Evolutionary conservation across 768 basidiomycete species (phyloP), one percentile per base, ranked within the genome.

Genomic region (Rhodocollybia butyracea): DNA sequence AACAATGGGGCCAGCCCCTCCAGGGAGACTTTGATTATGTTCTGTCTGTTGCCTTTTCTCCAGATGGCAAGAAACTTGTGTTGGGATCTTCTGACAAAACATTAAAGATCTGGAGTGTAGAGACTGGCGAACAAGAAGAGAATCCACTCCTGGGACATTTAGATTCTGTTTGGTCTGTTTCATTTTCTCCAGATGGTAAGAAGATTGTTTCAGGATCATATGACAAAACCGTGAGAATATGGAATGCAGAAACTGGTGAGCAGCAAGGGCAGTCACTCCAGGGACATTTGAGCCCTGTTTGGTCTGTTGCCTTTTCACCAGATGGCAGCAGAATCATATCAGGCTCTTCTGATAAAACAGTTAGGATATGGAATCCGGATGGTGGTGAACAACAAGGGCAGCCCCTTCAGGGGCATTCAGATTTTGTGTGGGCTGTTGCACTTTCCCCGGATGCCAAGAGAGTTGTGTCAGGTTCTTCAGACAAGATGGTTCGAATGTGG

Each of bases 261-360:
- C 34, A 8, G 17, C 8, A 8, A 36, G 34, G 34, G 17, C 7
- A 36, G 8, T 17, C 34, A 36, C 34, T 36, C 8, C 34, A 36
- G 17, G 34, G 34, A 17, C 34, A 36, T 17, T 8, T 17, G 17
- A 17, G 34, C 17, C 8, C 34, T 36, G 34, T 36, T 17, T 36
- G 34, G 7, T 36, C 34, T 36, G 34, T 36, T 36, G 34, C 34
- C 17, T 36, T 36, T 36, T 36, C 34, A 36, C 34, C 34, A 36
- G 34, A 36, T 36, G 34, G 34, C 34, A 36, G 17, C 17, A 36
- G 34, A 17, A 36, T n/a, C n/a, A n/a, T n/a, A n/a, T n/a, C n/a
- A n/a, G n/a, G n/a, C n/a, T n/a, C n/a, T n/a, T n/a, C n/a, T 36
- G 81, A 82, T 70, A 75, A 78, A 60, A 78, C 77, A 7, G 69